A percentile compares a stretch with the other conserved stretches of the same genome.
Conservation (phyloP, 805 yeast species). For the Lipomyces kockii region DNA sequence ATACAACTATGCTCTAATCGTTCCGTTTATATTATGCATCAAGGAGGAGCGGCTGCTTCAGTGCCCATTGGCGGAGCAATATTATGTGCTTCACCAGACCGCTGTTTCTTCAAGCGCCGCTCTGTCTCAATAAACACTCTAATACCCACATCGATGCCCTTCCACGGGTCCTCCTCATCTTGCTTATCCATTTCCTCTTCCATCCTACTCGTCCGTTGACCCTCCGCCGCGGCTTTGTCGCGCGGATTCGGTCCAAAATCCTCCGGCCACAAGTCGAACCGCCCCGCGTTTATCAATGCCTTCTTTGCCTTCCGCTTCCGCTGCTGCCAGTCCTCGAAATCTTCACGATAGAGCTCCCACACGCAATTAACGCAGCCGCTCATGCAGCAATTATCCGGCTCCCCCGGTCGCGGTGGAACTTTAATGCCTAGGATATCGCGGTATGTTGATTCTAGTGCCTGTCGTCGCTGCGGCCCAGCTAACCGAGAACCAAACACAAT, state of each 20-base stretch:
- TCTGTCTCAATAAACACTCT: slow-evolving; percentile 85
- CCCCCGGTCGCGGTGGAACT: slow-evolving; percentile 83
- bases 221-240: slow-evolving; percentile 34
- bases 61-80: neutral
- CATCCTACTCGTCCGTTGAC: slow-evolving; percentile 19
- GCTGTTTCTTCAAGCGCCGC: slow-evolving; percentile 53
- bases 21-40: neutral
- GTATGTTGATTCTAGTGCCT: slow-evolving; percentile 21
- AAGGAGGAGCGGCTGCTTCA: slow-evolving; percentile 12
- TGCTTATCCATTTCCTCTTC: slow-evolving; percentile 37
- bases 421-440: slow-evolving; percentile 56
- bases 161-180: slow-evolving; percentile 55
- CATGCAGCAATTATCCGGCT: slow-evolving; percentile 97
- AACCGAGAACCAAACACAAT: slow-evolving; percentile 37
- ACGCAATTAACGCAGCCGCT: slow-evolving; percentile 96
- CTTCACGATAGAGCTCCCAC: slow-evolving; percentile 92
- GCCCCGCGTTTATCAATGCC: slow-evolving; percentile 47
- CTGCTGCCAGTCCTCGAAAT: slow-evolving; percentile 77
- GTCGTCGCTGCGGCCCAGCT: slow-evolving; percentile 30
- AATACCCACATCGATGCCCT: slow-evolving; percentile 72
- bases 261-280: slow-evolving; percentile 62
- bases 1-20: neutral
- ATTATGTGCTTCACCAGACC: neutral
- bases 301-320: slow-evolving; percentile 64
- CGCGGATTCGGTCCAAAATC: slow-evolving; percentile 61